These are phyloP conservation scores for Eucalyptus curtisii DNA, from an alignment of 345 rosid species.

Conservation along the genomic window DNA sequence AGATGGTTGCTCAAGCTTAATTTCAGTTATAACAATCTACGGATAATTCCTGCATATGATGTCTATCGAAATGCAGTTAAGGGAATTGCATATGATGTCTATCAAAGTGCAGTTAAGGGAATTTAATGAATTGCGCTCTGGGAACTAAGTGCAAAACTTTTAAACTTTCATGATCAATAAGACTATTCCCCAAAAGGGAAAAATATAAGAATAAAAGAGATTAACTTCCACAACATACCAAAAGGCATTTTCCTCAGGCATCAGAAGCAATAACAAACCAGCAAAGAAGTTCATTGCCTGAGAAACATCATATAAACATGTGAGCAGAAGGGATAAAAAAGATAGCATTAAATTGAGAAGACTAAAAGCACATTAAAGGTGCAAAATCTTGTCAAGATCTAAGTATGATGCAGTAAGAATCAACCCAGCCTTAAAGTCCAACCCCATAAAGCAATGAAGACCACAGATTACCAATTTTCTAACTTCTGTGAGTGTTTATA, in stretches of 20 bases:
- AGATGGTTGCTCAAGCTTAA: background rate
- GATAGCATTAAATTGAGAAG: background rate
- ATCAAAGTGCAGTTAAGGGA: background rate
- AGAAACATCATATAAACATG: slow-evolving; percentile 1
- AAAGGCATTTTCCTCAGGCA: slow-evolving; percentile 99
- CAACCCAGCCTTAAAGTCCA: background rate
- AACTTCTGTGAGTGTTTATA: background rate
- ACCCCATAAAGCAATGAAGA: background rate
- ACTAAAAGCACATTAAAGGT: background rate
- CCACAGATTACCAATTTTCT: background rate
- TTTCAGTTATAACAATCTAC: background rate
- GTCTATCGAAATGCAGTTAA: background rate
- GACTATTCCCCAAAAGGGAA: background rate
- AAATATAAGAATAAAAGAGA: background rate
- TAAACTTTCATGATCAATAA: background rate
- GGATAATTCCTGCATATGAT: background rate
- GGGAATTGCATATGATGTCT: background rate
- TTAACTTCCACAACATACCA: slow-evolving; percentile 52
- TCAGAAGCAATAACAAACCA: slow-evolving; percentile 84
- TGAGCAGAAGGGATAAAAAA: background rate
- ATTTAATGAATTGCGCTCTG: background rate
- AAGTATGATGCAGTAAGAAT: background rate
- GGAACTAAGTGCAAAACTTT: background rate
- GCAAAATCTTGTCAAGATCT: background rate
- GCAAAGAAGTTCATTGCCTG: slow-evolving; percentile 99